Percentiles rank a stretch among this genome's conserved stretches.
Conservation (phyloP, 2,329 filamentous ascomycete species). For the Arachnopeziza araneosa region DNA sequence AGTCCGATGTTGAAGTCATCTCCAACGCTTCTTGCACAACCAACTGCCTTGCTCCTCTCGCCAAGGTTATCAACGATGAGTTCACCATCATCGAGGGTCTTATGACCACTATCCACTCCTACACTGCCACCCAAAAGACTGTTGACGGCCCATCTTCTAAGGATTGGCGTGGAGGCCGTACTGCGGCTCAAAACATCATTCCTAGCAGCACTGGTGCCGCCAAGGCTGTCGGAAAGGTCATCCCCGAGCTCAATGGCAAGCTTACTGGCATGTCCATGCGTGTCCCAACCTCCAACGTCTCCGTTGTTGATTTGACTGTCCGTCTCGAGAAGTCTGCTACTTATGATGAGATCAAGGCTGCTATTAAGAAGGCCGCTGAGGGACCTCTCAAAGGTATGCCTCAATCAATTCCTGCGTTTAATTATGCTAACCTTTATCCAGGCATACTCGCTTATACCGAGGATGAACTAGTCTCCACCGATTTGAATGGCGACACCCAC, state of each 20-base stretch:
- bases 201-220: conserved; percentile 98
- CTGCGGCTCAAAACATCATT: conserved; percentile 99
- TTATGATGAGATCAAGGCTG: conserved; percentile 90
- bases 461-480: conserved; percentile 91
- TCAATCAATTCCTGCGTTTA: not conserved
- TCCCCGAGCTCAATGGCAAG: conserved; percentile 96
- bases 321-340: conserved; percentile 84
- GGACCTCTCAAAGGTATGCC: conserved; percentile 76
- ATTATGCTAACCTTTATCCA: conserved; percentile 29
- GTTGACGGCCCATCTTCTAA: conserved; percentile 96
- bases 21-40: conserved; percentile 99
- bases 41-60: conserved; percentile 98
- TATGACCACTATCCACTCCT: conserved; percentile 99
- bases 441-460: conserved; percentile 92
- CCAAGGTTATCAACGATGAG: conserved; percentile 99
- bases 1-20: conserved; percentile 83
- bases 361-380: conserved; percentile 81
- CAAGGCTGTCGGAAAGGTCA: conserved; percentile 99
- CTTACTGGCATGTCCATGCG: conserved; percentile 99
- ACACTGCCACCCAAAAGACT: conserved; percentile 99
- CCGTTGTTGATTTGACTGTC: conserved; percentile 94
- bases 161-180: conserved; percentile 99
- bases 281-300: conserved; percentile 98
- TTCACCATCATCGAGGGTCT: conserved; percentile 96
- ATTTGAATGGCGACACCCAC: conserved; percentile 86